phyloP scores from a whole-genome alignment of 352 stramenopile genomes.

The Pythium periplocum region DNA sequence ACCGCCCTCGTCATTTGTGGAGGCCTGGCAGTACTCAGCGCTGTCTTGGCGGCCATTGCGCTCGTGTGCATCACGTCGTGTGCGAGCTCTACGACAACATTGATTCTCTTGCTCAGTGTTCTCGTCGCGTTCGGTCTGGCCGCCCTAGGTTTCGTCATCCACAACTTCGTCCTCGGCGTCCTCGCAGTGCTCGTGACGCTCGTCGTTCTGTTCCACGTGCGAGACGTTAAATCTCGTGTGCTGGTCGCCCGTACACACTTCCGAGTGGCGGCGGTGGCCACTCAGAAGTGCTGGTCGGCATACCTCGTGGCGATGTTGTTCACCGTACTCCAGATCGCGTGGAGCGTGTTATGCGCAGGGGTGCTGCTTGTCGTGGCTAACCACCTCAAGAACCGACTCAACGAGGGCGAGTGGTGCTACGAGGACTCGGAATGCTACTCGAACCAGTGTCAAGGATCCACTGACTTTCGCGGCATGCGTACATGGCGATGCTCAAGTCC shows the following conservation, averaged over 20 bases:
- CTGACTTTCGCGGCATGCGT: constrained; percentile 9
- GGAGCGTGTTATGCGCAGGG: constrained; percentile 86
- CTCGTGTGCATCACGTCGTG: too few relatives aligned
- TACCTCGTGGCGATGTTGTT: constrained; percentile 85
- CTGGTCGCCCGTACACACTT: constrained; percentile 93
- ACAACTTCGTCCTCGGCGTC: too few relatives aligned
- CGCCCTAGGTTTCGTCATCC: too few relatives aligned
- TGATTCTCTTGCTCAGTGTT: too few relatives aligned
- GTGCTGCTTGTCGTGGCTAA: constrained; percentile 86
- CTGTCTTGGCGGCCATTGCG: too few relatives aligned
- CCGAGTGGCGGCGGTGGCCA: constrained; percentile 78
- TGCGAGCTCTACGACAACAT: too few relatives aligned
- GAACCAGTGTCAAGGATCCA: constrained; percentile 20
- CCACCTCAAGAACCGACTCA: constrained; percentile 41
- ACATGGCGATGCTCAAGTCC: constrained; percentile 13
- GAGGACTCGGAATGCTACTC: constrained; percentile 32
- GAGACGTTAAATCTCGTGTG: constrained; percentile 83
- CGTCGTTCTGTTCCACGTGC: constrained; percentile 71
- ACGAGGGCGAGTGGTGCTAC: constrained; percentile 24
- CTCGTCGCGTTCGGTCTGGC: too few relatives aligned
- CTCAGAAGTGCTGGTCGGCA: constrained; percentile 86
- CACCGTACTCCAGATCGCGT: constrained; percentile 87
- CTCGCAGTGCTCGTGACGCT: too few relatives aligned
- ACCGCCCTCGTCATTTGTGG: too few relatives aligned
- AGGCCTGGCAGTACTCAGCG: too few relatives aligned